Conservation (phyloP, 768 basidiomycete genomes). For the Russula vinacea region DNA sequence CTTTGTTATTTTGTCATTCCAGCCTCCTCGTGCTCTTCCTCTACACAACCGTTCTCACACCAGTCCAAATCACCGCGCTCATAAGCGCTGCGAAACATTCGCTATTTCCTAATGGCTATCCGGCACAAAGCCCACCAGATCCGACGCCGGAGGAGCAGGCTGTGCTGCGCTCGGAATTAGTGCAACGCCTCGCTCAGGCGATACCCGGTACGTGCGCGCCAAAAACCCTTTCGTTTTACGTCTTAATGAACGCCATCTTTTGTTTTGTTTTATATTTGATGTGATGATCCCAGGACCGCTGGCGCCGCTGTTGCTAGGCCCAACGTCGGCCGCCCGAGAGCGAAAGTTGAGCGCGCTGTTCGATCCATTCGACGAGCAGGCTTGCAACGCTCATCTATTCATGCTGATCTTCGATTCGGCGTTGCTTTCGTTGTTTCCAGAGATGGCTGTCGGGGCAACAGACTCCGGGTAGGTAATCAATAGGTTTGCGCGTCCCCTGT, state of each 20-base stretch:
- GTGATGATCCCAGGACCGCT: constrained; percentile 38
- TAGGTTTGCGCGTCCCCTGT: background rate
- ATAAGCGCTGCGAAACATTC: constrained; percentile 59
- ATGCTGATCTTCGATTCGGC: constrained; percentile 71
- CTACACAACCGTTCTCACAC: constrained; percentile 50
- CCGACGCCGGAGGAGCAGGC: constrained; percentile 76
- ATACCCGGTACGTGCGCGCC: constrained; percentile 44
- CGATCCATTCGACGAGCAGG: constrained; percentile 56
- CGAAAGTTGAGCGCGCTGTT: constrained; percentile 52
- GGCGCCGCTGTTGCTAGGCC: constrained; percentile 53
- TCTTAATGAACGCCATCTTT: background rate
- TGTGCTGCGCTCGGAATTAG: constrained; percentile 46
- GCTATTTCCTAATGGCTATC: constrained; percentile 89
- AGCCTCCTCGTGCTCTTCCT: constrained; percentile 73
- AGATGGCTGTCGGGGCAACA: constrained; percentile 47
- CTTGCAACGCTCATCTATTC: constrained; percentile 78
- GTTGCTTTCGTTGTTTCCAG: constrained; percentile 73
- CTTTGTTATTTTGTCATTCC: background rate
- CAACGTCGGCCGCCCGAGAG: constrained; percentile 40
- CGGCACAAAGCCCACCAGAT: constrained; percentile 65
- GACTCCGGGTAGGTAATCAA: background rate
- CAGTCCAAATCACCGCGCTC: constrained; percentile 50
- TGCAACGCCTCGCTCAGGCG: constrained; percentile 40
- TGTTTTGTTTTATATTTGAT: background rate
- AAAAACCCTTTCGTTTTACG: background rate